Evolutionary conservation across 768 basidiomycete species (phyloP).

Genomic region (Amanita exitialis): DNA sequence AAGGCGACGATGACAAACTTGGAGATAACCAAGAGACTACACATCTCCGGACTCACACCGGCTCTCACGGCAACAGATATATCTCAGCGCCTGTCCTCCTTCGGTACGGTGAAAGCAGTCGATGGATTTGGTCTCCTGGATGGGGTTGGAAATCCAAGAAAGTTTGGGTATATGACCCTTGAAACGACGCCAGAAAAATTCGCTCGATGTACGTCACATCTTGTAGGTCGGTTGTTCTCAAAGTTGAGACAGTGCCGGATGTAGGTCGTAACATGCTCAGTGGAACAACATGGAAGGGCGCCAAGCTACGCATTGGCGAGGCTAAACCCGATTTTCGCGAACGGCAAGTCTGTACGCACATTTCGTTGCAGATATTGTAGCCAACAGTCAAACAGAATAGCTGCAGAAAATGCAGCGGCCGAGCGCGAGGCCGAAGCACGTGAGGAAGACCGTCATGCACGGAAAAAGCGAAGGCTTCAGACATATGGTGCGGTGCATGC

Average conservation of each 20-base stretch:
- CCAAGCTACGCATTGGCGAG: conserved; percentile 73
- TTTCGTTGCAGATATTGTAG: conserved; percentile 5
- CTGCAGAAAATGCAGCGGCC: conserved; percentile 16
- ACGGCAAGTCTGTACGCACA: conserved; percentile 29
- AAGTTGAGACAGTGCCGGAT: background rate
- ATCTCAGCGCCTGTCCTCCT: conserved; percentile 45
- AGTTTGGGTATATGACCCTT: conserved; percentile 68
- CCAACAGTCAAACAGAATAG: conserved; percentile 12
- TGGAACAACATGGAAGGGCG: conserved; percentile 83
- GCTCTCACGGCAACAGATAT: conserved; percentile 49
- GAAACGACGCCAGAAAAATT: conserved; percentile 51
- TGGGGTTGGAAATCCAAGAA: conserved; percentile 54
- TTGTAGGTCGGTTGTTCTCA: background rate
- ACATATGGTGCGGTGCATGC: conserved; percentile 24
- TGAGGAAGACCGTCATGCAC: conserved; percentile 34
- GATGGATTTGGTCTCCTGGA: conserved; percentile 63
- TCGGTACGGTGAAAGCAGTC: conserved; percentile 58
- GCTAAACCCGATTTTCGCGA: conserved; percentile 69
- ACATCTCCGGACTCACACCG: conserved; percentile 69
- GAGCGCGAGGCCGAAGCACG: conserved; percentile 17
- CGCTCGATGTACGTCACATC: conserved; percentile 44
- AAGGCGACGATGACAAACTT: conserved; percentile 6
- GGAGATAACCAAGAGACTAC: conserved; percentile 48
- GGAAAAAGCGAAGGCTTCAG: conserved; percentile 16
- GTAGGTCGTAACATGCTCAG: conserved; percentile 67